These are phyloP conservation scores for Saccharomycopsis microspora DNA, from an alignment of 805 yeast species.

Conservation along the genomic window DNA sequence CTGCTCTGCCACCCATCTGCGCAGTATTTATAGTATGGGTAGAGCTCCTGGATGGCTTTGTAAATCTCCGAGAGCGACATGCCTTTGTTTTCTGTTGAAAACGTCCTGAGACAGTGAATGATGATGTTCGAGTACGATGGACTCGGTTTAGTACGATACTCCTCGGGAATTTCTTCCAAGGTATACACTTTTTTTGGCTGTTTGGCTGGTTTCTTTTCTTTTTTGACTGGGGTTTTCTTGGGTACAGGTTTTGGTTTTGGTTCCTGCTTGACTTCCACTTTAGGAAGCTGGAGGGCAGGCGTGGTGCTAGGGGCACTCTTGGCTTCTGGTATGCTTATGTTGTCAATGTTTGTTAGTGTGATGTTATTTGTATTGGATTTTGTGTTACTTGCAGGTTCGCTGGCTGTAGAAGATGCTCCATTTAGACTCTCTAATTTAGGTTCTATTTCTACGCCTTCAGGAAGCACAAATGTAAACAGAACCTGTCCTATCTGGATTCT, in stretches of 20 bases:
- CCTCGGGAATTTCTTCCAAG: slow-evolving; percentile 80
- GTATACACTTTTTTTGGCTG: slow-evolving; percentile 54
- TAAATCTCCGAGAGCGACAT: slow-evolving; percentile 78
- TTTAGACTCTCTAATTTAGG: background rate
- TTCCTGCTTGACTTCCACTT: background rate
- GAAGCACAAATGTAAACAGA: slow-evolving; percentile 77
- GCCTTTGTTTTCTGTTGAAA: slow-evolving; percentile 40
- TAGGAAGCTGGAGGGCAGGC: background rate
- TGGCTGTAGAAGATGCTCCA: slow-evolving; percentile 27
- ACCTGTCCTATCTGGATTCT: slow-evolving; percentile 91
- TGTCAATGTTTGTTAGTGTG: background rate
- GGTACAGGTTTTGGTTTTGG: background rate
- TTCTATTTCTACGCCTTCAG: slow-evolving; percentile 25
- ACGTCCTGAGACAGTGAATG: slow-evolving; percentile 62
- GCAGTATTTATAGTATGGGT: slow-evolving; percentile 87
- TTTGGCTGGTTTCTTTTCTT: slow-evolving; percentile 38
- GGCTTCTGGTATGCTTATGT: background rate
- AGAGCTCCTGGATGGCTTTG: slow-evolving; percentile 74
- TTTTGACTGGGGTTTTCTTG: slow-evolving; percentile 23
- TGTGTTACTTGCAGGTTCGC: background rate
- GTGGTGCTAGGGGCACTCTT: background rate
- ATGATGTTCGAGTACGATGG: slow-evolving; percentile 73
- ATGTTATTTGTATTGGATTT: background rate
- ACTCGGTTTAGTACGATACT: slow-evolving; percentile 75
- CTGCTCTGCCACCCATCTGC: slow-evolving; percentile 99